A percentile compares a stretch with the other conserved stretches of the same genome.
Evolutionary conservation across 1,139 yeast species (phyloP).

Genomic region (Zhuliangozyma parablackwelliae): DNA sequence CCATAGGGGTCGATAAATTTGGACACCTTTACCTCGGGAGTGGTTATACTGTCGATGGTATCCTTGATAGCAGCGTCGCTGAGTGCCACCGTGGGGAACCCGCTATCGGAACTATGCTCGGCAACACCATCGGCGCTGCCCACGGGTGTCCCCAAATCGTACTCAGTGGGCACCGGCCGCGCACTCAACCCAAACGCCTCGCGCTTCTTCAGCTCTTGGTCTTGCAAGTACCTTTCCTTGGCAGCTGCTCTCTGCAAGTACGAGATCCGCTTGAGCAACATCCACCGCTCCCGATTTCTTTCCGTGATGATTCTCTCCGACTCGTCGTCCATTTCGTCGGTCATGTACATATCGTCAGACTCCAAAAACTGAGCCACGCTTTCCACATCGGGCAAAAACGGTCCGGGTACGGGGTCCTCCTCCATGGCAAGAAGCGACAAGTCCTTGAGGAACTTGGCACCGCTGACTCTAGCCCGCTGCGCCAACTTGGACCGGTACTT

Average conservation of each 20-base stretch:
- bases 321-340: constrained; percentile 36
- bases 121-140: constrained; percentile 2
- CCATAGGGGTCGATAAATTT: constrained; percentile 79
- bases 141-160: not conserved
- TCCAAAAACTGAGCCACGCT: constrained; percentile 54
- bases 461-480: constrained; percentile 47
- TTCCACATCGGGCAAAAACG: constrained; percentile 55
- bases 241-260: constrained; percentile 63
- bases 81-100: constrained; percentile 25
- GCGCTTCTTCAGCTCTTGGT: constrained; percentile 31
- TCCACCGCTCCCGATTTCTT: constrained; percentile 60
- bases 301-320: constrained; percentile 38
- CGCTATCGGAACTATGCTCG: not conserved
- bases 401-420: constrained; percentile 26
- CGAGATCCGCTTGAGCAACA: constrained; percentile 61
- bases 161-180: constrained; percentile 1
- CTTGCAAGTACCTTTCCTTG: constrained; percentile 30
- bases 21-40: constrained; percentile 27
- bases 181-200: constrained; percentile 30
- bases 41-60: constrained; percentile 34
- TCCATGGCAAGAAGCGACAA: constrained; percentile 50
- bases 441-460: constrained; percentile 49
- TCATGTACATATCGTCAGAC: constrained; percentile 36
- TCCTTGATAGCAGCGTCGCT: constrained; percentile 44
- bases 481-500: constrained; percentile 46